phyloP scores from a whole-genome alignment of 352 stramenopile genomes.

The Elongisporangium undulatum region DNA sequence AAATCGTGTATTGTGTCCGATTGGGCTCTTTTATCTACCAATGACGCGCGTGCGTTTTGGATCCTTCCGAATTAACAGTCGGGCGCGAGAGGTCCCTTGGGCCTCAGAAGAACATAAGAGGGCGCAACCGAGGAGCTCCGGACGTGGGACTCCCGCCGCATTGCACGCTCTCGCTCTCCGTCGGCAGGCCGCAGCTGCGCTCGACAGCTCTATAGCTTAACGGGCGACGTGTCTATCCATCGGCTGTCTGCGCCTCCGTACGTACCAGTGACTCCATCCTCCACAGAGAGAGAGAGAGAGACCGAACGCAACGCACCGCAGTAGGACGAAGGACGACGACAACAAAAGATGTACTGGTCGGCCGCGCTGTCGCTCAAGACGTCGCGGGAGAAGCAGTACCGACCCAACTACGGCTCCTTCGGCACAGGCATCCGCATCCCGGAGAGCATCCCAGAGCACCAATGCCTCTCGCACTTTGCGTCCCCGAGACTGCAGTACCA shows the following conservation, averaged over 20 bases:
- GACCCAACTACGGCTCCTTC: constrained; percentile 63
- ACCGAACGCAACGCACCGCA: neutral
- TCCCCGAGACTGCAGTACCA: constrained; percentile 25
- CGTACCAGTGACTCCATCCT: constrained; percentile 1
- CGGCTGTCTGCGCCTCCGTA: neutral
- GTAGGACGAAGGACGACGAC: constrained; percentile 6
- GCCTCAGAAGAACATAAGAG: neutral
- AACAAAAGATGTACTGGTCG: constrained; percentile 63
- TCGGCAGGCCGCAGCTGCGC: neutral
- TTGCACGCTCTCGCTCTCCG: neutral
- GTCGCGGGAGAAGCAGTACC: constrained; percentile 19
- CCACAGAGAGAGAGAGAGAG: neutral
- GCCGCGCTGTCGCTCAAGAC: constrained; percentile 61
- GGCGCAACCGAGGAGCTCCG: neutral
- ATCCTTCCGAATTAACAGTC: neutral
- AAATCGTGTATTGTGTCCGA: neutral
- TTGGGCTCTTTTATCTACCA: neutral
- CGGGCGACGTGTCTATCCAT: neutral
- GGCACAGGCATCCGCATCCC: constrained; percentile 52
- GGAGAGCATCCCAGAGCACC: constrained; percentile 73
- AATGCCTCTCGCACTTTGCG: constrained; percentile 56
- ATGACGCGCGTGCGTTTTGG: neutral
- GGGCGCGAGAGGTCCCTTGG: neutral
- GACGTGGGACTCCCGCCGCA: neutral
- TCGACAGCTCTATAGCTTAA: neutral